Base-by-base conservation (phyloP, 805 yeast genomes). In the Schwanniomyces sp. region DNA sequence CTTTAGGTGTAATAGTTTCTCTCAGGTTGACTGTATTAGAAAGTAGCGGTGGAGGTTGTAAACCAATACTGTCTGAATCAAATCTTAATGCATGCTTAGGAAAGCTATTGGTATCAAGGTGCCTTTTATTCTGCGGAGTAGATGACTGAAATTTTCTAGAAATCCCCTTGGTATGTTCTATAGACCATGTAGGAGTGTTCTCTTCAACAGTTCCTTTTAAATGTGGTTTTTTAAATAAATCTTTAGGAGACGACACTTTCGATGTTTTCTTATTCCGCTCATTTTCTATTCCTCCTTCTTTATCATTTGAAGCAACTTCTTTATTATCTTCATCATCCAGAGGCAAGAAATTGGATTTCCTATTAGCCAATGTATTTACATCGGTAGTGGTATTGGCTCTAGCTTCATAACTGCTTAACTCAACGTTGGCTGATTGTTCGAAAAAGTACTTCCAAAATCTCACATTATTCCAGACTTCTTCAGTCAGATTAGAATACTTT, bases 391-490 rank as follows among this genome's bases (percentile, higher is more conserved):
- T 44, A 36, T 53, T 53, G 12, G 56, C 54, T 26, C 69, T 66
- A 25, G 73, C 84, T 52, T 79, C 83, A 51, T 76, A 76, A 26
- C 82, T 78, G 29, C 77, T 64, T 30, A 86, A 64, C 51, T 82
- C 80, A 21, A 85, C 86, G 57, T 82, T 79, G 1, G 90, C 91
- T 26, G 88, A 79, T 41, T 82, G 79, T 59, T 90, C 96, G 56
- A 89, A 80, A 65, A 90, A 85, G 28, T 78, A 78, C 59, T 88
- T 88, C 85, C 95, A 84, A 65, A 88, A 88, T 47, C 79, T 78
- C 6, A 81, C 83, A 46, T 84, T 84, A 27, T 74, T 67, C 85
- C 90, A 83, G 3, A 88, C 81, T 28, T 78, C 72, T 37, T 74
- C 78, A 11, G 89, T 81, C 36, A 79, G 78, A 11, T 61, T 57